These are phyloP conservation scores for Trametes polyzona DNA, from an alignment of 1,284 basidiomycete species.

Conservation along the genomic window DNA sequence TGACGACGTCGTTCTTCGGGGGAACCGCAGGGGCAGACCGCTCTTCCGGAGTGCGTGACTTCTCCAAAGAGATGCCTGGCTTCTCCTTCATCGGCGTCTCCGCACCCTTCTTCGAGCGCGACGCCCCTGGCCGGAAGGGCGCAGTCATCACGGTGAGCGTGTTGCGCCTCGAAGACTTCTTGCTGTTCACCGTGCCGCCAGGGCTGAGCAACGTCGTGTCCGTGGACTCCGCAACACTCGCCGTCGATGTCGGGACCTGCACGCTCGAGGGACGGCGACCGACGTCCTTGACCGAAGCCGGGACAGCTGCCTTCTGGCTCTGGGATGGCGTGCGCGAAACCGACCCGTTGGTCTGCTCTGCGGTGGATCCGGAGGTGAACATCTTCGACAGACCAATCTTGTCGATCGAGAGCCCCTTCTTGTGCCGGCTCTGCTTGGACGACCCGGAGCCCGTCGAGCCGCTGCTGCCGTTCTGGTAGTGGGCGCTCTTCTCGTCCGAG, in stretches of 20 bases:
- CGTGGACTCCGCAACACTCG: slow-evolving; percentile 22
- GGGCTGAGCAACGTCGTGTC: slow-evolving; percentile 42
- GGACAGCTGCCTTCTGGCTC: slow-evolving; percentile 29
- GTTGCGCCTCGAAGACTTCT: slow-evolving; percentile 66
- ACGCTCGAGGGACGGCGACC: slow-evolving; percentile 41
- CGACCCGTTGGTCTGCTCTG: slow-evolving; percentile 29
- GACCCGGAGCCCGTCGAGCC: slow-evolving; percentile 38
- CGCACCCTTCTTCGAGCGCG: slow-evolving; percentile 42
- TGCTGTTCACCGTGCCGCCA: slow-evolving; percentile 39
- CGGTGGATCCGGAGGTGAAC: slow-evolving; percentile 42
- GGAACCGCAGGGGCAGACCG: slow-evolving; percentile 19
- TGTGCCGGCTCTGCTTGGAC: slow-evolving; percentile 51
- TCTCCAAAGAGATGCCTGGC: slow-evolving; percentile 31
- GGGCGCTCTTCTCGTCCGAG: slow-evolving; percentile 37
- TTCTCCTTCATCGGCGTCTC: slow-evolving; percentile 45
- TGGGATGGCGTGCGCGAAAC: slow-evolving; percentile 48
- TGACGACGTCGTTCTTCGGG: slow-evolving; percentile 25
- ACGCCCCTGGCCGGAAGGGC: slow-evolving; percentile 66
- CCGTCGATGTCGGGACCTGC: slow-evolving; percentile 35
- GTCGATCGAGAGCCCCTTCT: slow-evolving; percentile 71
- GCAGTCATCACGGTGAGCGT: slow-evolving; percentile 86
- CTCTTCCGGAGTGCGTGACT: slow-evolving; percentile 18
- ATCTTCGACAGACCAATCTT: slow-evolving; percentile 76
- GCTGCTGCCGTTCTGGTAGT: slow-evolving; percentile 29
- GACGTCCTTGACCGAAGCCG: slow-evolving; percentile 23